Evolutionary conservation across 148 eudicot genomes (phyloP).

Genomic region (Chenopodium formosanum): DNA sequence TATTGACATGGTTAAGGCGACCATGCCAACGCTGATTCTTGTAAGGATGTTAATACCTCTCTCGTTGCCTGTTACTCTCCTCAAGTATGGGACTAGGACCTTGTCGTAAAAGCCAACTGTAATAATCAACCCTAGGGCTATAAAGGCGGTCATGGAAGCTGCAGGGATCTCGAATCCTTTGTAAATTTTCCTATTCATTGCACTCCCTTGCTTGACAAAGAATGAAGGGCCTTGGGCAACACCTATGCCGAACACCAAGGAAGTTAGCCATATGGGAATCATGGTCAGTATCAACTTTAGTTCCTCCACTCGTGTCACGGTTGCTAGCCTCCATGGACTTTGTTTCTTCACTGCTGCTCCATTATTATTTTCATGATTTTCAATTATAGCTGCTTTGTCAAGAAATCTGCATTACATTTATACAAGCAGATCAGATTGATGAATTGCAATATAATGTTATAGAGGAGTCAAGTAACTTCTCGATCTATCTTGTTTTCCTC

Average conservation of each 20-base stretch:
- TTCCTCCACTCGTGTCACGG: conserved; percentile 62
- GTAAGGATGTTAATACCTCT: conserved; percentile 51
- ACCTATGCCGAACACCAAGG: conserved; percentile 50
- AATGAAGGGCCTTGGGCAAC: conserved; percentile 49
- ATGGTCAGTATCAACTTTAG: conserved; percentile 53
- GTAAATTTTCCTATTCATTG: conserved; percentile 36
- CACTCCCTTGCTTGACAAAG: conserved; percentile 55
- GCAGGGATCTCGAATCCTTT: conserved; percentile 46
- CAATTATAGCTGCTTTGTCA: conserved; percentile 41
- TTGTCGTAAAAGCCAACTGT: conserved; percentile 42
- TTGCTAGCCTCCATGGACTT: conserved; percentile 58
- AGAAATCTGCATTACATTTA: conserved; percentile 6
- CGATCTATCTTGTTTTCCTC: too few species aligned
- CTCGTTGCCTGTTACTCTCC: conserved; percentile 44
- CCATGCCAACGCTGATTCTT: conserved; percentile 62
- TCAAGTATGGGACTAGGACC: conserved; percentile 42
- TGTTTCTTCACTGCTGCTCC: conserved; percentile 6
- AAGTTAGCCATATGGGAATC: conserved; percentile 58
- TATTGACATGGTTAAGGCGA: conserved; percentile 36
- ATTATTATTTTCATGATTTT: not conserved
- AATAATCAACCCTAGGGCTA: conserved; percentile 37
- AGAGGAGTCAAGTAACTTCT: too few species aligned
- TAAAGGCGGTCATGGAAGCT: conserved; percentile 38
- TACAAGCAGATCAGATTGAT: not conserved
- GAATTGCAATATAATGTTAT: too few species aligned